Conservation (phyloP, 139 green algal species). For the Gonium pectorale region DNA sequence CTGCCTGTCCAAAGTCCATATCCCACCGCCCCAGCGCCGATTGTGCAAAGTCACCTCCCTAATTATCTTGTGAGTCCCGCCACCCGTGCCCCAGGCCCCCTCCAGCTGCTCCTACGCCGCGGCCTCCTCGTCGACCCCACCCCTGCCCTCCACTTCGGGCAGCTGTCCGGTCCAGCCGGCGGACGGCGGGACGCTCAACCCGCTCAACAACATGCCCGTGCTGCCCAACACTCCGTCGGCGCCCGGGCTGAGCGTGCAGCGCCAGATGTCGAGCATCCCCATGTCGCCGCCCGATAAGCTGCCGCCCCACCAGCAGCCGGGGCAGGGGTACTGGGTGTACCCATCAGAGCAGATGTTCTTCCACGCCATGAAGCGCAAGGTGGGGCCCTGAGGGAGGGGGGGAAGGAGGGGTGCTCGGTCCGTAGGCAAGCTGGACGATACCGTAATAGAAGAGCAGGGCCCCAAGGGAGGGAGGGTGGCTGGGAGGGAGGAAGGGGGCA, state of each 20-base stretch:
- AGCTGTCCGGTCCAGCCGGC: background rate
- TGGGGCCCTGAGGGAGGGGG: background rate
- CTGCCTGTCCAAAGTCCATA: no score
- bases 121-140: background rate
- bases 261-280: slow-evolving; percentile 53
- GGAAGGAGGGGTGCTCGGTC: no score
- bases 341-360: slow-evolving; percentile 94
- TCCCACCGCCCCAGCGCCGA: no score
- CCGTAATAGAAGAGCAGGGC: no score
- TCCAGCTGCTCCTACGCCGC: slow-evolving; percentile 33
- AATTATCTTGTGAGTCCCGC: no score
- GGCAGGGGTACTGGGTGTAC: slow-evolving; percentile 80
- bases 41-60: no score
- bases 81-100: background rate
- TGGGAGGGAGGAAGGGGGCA: no score
- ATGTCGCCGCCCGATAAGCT: slow-evolving; percentile 41
- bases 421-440: no score
- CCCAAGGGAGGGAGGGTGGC: no score
- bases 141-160: background rate
- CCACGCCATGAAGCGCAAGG: slow-evolving; percentile 94
- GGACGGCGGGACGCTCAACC: slow-evolving; percentile 23
- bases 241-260: slow-evolving; percentile 24
- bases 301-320: slow-evolving; percentile 49
- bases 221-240: background rate
- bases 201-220: slow-evolving; percentile 38